Evolutionary conservation across 1,139 yeast genomes (phyloP).

Genomic region (Blastobotrys capitulatus): DNA sequence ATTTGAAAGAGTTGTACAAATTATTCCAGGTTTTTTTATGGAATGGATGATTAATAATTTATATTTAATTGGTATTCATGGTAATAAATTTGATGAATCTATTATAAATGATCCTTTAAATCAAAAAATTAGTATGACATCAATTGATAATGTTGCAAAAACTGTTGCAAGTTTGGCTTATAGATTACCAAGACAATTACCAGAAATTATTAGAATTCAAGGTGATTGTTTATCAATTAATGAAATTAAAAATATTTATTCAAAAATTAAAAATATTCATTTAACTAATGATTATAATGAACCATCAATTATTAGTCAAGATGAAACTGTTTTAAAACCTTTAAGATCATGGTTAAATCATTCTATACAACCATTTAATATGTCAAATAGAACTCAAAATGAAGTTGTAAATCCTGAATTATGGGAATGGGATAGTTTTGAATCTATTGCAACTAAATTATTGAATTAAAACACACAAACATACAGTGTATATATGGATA

Average conservation of each 20-base stretch:
- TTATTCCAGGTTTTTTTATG: conserved; percentile 38
- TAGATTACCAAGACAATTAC: conserved; percentile 33
- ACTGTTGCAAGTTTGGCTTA: conserved; percentile 36
- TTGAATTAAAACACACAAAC: too few species aligned
- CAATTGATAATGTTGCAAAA: conserved; percentile 45
- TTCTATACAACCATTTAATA: conserved; percentile 5
- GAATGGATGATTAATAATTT: conserved; percentile 27
- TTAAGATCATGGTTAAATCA: background rate
- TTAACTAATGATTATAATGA: background rate
- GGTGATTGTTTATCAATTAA: conserved; percentile 32
- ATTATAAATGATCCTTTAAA: background rate
- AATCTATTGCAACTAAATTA: conserved; percentile 1
- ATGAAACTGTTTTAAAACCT: background rate
- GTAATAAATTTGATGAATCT: background rate
- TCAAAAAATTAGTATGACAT: conserved; percentile 33
- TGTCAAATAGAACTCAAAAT: conserved; percentile 1
- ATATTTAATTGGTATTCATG: background rate
- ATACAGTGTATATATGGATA: too few species aligned
- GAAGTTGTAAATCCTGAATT: conserved; percentile 8
- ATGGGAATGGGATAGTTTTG: conserved; percentile 5
- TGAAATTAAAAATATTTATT: conserved; percentile 40
- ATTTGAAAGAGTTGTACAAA: conserved; percentile 45
- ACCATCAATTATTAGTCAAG: background rate
- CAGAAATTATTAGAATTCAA: conserved; percentile 26
- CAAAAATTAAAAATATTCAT: conserved; percentile 33